Base-by-base conservation (phyloP, 2,329 filamentous ascomycete species). In the Phyllosticta capitalensis region DNA sequence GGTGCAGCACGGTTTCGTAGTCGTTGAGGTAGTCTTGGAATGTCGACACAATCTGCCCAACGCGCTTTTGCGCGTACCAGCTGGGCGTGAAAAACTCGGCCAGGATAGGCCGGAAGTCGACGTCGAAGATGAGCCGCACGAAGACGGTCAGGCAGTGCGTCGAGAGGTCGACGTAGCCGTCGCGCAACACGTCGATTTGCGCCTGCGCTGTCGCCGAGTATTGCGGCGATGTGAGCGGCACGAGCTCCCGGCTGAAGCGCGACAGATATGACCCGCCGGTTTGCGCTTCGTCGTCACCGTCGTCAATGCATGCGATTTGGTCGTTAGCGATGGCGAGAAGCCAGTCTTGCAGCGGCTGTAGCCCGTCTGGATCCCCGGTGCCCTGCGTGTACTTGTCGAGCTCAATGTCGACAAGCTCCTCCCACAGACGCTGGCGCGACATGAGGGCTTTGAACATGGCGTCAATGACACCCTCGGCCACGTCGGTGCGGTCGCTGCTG, bases 251-350 rank as follows among this genome's bases (percentile, higher is more conserved):
- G 66, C 85, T 85, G 83, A 96, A 96, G 67, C 87, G 87, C 3
- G 89, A 87, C 55, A 97, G 81, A 76, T 96, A 96, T 28, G 88
- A 89, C 57, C 89, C 87, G 62, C 90, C 87, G 3, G 58, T 60
- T 9, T 56, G 54, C 3, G 58, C 49, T 22, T 60, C 58, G 65
- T 88, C 88, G 69, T 81, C 76, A 45, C 72, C 71, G 58, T 97
- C 95, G 72, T 97, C 94, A 68, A 99, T 96, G 74, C 91, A 96
- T 60, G 92, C 92, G 71, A 99, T 97, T 73, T 99, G 94, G 75
- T 99, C 94, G 76, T 99, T 99, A 66, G 95, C 94, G 60, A 95
- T 90, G 52, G 94, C 92, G 57, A 99, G 86, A 59, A 99, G 86
- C 91, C 92, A 99, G 76, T 99, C 94, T 69, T 86, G 83, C 51